phyloP scores from a whole-genome alignment of 2,329 filamentous ascomycete species.

The Curvularia verruculosa region DNA sequence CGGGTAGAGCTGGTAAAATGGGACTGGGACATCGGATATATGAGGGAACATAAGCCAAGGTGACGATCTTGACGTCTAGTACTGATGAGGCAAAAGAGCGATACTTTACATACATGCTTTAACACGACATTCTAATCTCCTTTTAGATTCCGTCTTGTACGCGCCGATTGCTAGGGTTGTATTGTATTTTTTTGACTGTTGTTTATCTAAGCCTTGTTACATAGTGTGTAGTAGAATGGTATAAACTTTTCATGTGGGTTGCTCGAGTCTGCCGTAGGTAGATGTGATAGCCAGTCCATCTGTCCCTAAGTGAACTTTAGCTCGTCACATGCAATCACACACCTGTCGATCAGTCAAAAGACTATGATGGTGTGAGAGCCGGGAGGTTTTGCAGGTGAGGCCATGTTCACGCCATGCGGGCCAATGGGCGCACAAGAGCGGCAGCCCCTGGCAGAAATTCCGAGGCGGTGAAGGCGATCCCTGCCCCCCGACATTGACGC shows the following conservation, averaged over 20 bases:
- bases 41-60: not conserved
- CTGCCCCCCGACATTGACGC: constrained; percentile 11
- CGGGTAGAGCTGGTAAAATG: not conserved
- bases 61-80: constrained; percentile 1
- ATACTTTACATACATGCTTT: not conserved
- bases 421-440: constrained; percentile 5
- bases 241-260: not conserved
- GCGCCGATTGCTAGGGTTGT: not conserved
- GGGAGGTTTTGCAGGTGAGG: constrained; percentile 19
- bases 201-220: not conserved
- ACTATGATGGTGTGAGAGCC: constrained; percentile 3
- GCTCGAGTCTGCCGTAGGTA: too few species aligned
- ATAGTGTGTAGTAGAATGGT: not conserved
- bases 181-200: constrained; percentile 12
- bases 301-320: too few species aligned
- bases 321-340: not conserved
- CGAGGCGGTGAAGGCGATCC: constrained; percentile 22
- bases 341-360: not conserved
- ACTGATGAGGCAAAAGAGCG: not conserved
- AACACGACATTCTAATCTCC: not conserved
- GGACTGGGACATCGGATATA: not conserved
- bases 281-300: too few species aligned
- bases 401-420: constrained; percentile 41
- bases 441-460: constrained; percentile 33
- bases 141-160: not conserved